Conservation (phyloP, 2,329 filamentous ascomycete species). For the Claviceps capensis region DNA sequence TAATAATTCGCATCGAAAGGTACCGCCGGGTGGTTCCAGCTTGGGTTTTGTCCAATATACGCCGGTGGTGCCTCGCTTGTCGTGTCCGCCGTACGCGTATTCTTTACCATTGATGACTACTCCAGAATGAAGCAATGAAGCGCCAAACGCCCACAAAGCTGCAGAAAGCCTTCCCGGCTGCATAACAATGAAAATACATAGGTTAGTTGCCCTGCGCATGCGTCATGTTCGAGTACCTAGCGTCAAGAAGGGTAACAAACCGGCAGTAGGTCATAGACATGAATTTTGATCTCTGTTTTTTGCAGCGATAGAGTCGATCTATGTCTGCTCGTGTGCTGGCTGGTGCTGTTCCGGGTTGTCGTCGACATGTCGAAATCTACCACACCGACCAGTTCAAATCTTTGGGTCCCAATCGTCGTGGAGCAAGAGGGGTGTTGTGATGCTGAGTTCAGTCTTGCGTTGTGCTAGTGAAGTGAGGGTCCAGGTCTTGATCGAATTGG, state of each 20-base stretch:
- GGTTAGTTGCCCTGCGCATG: not conserved
- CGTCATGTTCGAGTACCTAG: not conserved
- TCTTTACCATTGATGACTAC: conserved; percentile 69
- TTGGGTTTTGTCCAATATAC: conserved; percentile 72
- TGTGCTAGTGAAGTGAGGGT: not conserved
- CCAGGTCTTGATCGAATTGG: not conserved
- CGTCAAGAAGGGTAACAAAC: conserved; percentile 26
- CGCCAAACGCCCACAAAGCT: conserved; percentile 62
- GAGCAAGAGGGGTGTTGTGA: not conserved
- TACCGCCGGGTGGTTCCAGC: conserved; percentile 61
- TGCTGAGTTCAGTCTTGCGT: not conserved
- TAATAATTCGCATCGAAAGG: conserved; percentile 60
- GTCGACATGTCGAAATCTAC: conserved; percentile 13
- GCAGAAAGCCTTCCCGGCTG: conserved; percentile 64
- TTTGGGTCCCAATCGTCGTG: not conserved
- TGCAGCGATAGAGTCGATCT: conserved; percentile 54
- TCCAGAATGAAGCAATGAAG: conserved; percentile 68
- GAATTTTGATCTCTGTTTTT: conserved; percentile 61
- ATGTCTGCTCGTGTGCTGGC: conserved; percentile 27
- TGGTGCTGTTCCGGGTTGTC: conserved; percentile 14
- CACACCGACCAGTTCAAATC: not conserved
- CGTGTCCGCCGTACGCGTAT: conserved; percentile 77
- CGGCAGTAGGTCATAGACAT: conserved; percentile 65
- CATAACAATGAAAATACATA: conserved; percentile 4
- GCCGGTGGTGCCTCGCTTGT: conserved; percentile 54